Evolutionary conservation across 2,329 filamentous ascomycete genomes (phyloP), one percentile per base, ranked within the genome.

Genomic region (Pseudogymnoascus sp.): DNA sequence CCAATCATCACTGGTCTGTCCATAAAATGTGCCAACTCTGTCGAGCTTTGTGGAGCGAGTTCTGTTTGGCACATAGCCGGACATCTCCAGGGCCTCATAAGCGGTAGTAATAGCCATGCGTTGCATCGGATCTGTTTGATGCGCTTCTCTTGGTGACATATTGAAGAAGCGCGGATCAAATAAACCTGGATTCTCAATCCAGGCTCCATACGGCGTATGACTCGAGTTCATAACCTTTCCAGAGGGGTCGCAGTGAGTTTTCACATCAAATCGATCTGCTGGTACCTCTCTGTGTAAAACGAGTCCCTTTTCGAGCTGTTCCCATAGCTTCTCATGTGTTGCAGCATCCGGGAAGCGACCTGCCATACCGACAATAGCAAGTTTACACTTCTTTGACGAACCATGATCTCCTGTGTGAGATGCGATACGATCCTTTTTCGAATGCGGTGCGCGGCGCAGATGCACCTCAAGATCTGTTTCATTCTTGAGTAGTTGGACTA

Each of bases 121-220:
- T 71, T 91, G 89, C 82, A 90, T 90, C 0, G 90, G 90, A 71
- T 93, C 89, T 1, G 88, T 91, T 70, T 92, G 88, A 59, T 85
- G 83, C 28, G 90, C 90, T 74, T 93, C 89, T 67, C 88, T 84
- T 5, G 89, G 88, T 36, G 88, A 92, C 86, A 93, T 92, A 74
- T 91, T 91, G 81, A 93, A 93, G 75, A 93, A 92, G 1, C 86
- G 80, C n/a, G 88, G 86, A 68, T 93, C 89, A 69, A 93, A 93
- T 57, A 88, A 78, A 61, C 88, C 88, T 0, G 89, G 88, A 64
- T 91, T 82, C 64, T 90, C 85, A 37, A 68, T 81, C 77, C 78
- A 92, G 75, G 87, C 90, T 14, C 89, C 89, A 67, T 85, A 90
- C 2, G 86, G 87, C 1, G 88, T 90, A 73, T 89, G 86, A 60